A percentile compares a stretch with the other conserved stretches of the same genome.
These are phyloP conservation scores for Aristolochia fimbriata DNA, from an alignment of 164 flowering plant species.

Conservation along the genomic window DNA sequence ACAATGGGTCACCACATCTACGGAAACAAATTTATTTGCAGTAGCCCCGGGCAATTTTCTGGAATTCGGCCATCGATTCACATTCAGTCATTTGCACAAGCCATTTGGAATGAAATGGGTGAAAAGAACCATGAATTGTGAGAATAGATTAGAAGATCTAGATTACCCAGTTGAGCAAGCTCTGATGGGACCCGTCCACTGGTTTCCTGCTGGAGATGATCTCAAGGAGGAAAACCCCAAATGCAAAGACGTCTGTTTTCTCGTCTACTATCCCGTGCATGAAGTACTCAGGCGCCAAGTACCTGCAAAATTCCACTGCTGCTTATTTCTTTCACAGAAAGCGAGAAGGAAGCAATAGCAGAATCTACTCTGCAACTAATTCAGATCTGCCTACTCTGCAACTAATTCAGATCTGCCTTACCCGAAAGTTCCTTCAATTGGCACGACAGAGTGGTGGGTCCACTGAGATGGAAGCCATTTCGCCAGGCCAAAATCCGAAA, in stretches of 20 bases:
- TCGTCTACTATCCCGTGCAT: slow-evolving; percentile 96
- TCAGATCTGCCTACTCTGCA: background rate
- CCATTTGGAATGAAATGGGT: too few relatives aligned
- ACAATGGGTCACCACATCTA: background rate
- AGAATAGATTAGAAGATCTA: background rate
- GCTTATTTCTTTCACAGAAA: background rate
- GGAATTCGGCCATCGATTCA: too few relatives aligned
- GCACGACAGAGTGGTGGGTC: slow-evolving; percentile 83
- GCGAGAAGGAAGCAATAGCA: too few relatives aligned
- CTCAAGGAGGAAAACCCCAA: slow-evolving; percentile 79
- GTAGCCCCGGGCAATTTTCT: background rate
- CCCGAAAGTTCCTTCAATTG: slow-evolving; percentile 98
- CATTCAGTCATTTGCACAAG: too few relatives aligned
- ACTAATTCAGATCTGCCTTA: slow-evolving; percentile 12
- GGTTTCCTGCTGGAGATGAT: slow-evolving; percentile 79
- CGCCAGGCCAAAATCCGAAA: slow-evolving; percentile 91
- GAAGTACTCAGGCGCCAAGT: slow-evolving; percentile 92
- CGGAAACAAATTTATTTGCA: background rate
- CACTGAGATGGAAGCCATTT: slow-evolving; percentile 98
- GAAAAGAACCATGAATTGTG: too few relatives aligned
- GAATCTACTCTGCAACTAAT: too few relatives aligned
- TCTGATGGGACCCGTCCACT: slow-evolving; percentile 71
- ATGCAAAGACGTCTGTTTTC: slow-evolving; percentile 94
- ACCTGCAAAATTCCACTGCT: slow-evolving; percentile 27
- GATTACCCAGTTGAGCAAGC: slow-evolving; percentile 85